phyloP scores from a whole-genome alignment of 2,329 filamentous ascomycete species.

The Lachnellula subtilissima region DNA sequence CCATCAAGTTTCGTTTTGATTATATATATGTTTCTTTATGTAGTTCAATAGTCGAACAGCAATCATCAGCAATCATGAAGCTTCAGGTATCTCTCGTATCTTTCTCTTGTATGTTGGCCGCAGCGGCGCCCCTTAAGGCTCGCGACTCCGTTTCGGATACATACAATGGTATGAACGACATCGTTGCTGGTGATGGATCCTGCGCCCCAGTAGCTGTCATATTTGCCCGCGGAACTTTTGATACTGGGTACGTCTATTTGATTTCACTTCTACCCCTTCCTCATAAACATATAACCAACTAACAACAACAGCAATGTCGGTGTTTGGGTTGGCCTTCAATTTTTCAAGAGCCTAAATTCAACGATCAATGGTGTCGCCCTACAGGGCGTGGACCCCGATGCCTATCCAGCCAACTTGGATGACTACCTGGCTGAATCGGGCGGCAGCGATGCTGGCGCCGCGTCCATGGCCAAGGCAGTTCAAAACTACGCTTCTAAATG shows the following conservation, averaged over 20 bases:
- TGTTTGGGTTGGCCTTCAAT: background rate
- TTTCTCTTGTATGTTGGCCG: background rate
- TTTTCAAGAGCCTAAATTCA: background rate
- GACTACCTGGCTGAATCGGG: background rate
- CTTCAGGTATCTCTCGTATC: background rate
- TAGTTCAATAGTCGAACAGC: too few relatives aligned
- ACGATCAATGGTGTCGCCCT: background rate
- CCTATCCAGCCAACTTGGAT: background rate
- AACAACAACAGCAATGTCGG: background rate
- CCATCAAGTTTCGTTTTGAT: too few relatives aligned
- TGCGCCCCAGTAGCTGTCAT: background rate
- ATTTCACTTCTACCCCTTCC: background rate
- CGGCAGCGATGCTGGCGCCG: background rate
- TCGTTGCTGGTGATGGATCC: background rate
- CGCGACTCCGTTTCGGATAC: background rate
- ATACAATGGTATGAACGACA: background rate
- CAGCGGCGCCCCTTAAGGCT: background rate
- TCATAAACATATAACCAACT: background rate
- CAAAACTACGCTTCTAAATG: background rate
- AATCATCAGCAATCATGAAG: background rate
- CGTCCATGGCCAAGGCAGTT: background rate
- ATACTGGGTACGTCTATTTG: background rate
- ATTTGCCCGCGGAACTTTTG: background rate
- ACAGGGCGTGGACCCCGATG: background rate
- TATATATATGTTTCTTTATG: too few relatives aligned